phyloP scores from a whole-genome alignment of 2,329 filamentous ascomycete genomes.

The Curvularia spicifera region DNA sequence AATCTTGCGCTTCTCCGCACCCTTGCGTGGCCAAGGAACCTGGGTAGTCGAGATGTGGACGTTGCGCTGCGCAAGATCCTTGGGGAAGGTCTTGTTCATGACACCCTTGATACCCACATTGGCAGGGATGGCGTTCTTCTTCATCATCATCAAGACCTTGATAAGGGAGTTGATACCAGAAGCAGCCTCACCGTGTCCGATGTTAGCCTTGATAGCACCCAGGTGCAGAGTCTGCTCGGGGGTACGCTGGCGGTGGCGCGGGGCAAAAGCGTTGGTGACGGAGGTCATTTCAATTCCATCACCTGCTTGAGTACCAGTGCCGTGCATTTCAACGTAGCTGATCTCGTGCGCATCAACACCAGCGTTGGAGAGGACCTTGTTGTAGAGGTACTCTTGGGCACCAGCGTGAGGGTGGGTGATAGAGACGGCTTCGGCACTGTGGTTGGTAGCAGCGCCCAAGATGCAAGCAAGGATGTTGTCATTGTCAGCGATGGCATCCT shows the following conservation, averaged over 20 bases:
- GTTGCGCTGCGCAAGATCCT: slow-evolving; percentile 59
- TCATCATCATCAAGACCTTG: slow-evolving; percentile 62
- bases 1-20: slow-evolving; percentile 56
- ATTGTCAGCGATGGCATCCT: slow-evolving; percentile 77
- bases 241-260: slow-evolving; percentile 57
- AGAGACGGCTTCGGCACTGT: slow-evolving; percentile 79
- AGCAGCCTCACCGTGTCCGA: slow-evolving; percentile 62
- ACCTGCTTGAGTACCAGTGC: slow-evolving; percentile 84
- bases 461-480: slow-evolving; percentile 77
- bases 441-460: slow-evolving; percentile 76
- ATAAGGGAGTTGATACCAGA: slow-evolving; percentile 62
- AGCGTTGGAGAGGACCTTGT: slow-evolving; percentile 72
- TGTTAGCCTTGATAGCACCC: slow-evolving; percentile 63
- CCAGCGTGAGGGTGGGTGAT: slow-evolving; percentile 84
- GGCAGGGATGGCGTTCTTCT: slow-evolving; percentile 61
- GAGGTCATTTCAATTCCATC: slow-evolving; percentile 84
- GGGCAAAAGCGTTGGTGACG: slow-evolving; percentile 69
- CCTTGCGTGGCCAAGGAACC: slow-evolving; percentile 56
- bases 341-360: slow-evolving; percentile 78
- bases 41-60: slow-evolving; percentile 59
- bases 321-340: slow-evolving; percentile 88
- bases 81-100: slow-evolving; percentile 63
- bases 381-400: slow-evolving; percentile 75
- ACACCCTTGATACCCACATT: slow-evolving; percentile 63
- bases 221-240: slow-evolving; percentile 59